phyloP scores from a whole-genome alignment of 352 stramenopile genomes.

The Phytophthora quininea region DNA sequence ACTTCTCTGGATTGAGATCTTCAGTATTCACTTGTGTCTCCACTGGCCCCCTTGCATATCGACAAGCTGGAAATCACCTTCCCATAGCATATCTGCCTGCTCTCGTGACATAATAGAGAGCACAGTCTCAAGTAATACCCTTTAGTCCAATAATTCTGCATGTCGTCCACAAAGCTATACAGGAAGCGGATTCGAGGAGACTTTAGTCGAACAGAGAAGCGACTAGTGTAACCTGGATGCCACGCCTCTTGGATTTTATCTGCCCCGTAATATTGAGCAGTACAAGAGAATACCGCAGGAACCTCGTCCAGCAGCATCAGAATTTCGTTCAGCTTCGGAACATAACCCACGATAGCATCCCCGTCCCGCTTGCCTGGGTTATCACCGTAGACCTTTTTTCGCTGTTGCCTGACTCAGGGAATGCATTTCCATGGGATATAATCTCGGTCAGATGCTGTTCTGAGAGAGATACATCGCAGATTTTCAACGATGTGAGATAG shows the following conservation, averaged over 20 bases:
- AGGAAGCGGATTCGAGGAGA: constrained; percentile 83
- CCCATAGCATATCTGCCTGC: constrained; percentile 68
- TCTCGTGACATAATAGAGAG: constrained; percentile 66
- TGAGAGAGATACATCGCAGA: constrained; percentile 64
- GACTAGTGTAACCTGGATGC: constrained; percentile 83
- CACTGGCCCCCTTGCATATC: constrained; percentile 29
- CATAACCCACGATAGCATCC: constrained; percentile 40
- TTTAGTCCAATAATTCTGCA: constrained; percentile 76
- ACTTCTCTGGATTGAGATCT: constrained; percentile 16
- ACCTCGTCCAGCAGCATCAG: constrained; percentile 56
- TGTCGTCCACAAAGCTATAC: constrained; percentile 83
- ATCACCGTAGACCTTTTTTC: constrained; percentile 21
- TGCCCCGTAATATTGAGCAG: constrained; percentile 76
- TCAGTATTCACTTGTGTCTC: constrained; percentile 21
- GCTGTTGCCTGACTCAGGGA: constrained; percentile 25
- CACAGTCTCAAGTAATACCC: constrained; percentile 70
- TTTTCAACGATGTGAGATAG: constrained; percentile 76
- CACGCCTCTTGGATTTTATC: constrained; percentile 80
- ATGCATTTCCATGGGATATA: constrained; percentile 50
- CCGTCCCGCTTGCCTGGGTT: constrained; percentile 17
- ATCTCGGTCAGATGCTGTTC: constrained; percentile 75
- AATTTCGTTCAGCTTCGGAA: constrained; percentile 68
- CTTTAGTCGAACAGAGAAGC: constrained; percentile 74
- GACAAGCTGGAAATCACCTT: constrained; percentile 73
- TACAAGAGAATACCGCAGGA: constrained; percentile 77